Evolutionary conservation across 2,329 filamentous ascomycete genomes (phyloP).

Genomic region (Scedosporium boydii): DNA sequence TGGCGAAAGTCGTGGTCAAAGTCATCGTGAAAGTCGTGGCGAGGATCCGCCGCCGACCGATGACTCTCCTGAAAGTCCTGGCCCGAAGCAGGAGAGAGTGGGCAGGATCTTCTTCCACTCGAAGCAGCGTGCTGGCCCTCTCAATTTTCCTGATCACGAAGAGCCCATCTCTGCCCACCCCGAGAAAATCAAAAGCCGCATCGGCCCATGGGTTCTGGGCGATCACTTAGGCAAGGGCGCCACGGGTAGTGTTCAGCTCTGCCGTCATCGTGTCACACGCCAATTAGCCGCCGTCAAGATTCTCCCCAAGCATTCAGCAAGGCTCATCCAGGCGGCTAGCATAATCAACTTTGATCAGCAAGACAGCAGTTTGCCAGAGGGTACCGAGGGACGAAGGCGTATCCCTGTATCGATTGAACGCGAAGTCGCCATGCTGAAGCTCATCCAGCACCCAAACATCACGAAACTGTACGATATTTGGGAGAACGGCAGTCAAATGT

Average conservation of each 20-base stretch:
- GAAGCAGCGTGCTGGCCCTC: not conserved
- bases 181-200: slow-evolving; percentile 55
- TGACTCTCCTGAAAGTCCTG: not conserved
- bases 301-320: slow-evolving; percentile 72
- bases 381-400: slow-evolving; percentile 50
- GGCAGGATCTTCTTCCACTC: not conserved
- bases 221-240: slow-evolving; percentile 83
- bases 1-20: not conserved
- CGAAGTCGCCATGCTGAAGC: slow-evolving; percentile 93
- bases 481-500: slow-evolving; percentile 95
- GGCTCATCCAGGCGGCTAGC: slow-evolving; percentile 76
- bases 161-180: slow-evolving; percentile 13
- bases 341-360: slow-evolving; percentile 73
- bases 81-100: not conserved
- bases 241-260: slow-evolving; percentile 78
- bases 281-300: slow-evolving; percentile 92
- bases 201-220: slow-evolving; percentile 90
- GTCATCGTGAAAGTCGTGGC: not conserved
- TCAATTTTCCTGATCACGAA: not conserved
- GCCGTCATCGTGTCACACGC: slow-evolving; percentile 67
- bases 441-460: slow-evolving; percentile 90
- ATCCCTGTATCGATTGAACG: slow-evolving; percentile 87
- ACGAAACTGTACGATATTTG: slow-evolving; percentile 93
- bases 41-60: not conserved
- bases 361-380: slow-evolving; percentile 47